Evolutionary conservation across 1,284 basidiomycete species (phyloP).

Genomic region (Ceratobasidium sp.): DNA sequence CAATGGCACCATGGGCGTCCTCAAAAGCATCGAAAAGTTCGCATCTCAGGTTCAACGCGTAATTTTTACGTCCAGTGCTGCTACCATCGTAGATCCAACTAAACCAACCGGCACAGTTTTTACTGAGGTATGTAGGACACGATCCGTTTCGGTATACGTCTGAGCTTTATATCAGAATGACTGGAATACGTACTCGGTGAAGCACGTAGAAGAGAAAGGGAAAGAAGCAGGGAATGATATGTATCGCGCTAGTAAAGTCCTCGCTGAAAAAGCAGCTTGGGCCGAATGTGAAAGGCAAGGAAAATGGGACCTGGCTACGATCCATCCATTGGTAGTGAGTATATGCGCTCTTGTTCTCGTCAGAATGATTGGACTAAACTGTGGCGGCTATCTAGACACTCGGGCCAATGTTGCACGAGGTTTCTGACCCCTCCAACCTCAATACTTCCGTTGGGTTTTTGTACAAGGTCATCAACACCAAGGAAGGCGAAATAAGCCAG

Average conservation of each 20-base stretch:
- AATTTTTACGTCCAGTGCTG: constrained; percentile 69
- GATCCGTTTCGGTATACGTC: constrained; percentile 49
- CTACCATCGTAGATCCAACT: constrained; percentile 59
- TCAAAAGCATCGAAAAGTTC: constrained; percentile 65
- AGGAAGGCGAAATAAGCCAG: constrained; percentile 17
- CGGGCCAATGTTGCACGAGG: constrained; percentile 52
- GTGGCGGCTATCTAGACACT: constrained; percentile 53
- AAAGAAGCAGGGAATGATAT: constrained; percentile 60
- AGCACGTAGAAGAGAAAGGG: constrained; percentile 66
- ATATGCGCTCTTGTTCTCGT: background rate
- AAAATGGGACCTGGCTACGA: constrained; percentile 52
- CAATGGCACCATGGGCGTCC: constrained; percentile 68
- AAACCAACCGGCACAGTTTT: constrained; percentile 51
- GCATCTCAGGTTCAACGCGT: constrained; percentile 68
- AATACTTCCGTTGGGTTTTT: constrained; percentile 36
- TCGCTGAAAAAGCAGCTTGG: constrained; percentile 75
- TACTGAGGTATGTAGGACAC: constrained; percentile 50
- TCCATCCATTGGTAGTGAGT: constrained; percentile 53
- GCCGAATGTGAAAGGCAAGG: constrained; percentile 68
- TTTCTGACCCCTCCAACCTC: constrained; percentile 20
- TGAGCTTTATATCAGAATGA: constrained; percentile 55
- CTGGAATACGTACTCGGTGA: constrained; percentile 73
- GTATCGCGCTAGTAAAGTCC: constrained; percentile 72
- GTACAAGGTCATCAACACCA: constrained; percentile 7
- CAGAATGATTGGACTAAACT: background rate